phyloP scores from a whole-genome alignment of 495 filamentous ascomycete genomes.

The Hapsidospora chrysogenum region DNA sequence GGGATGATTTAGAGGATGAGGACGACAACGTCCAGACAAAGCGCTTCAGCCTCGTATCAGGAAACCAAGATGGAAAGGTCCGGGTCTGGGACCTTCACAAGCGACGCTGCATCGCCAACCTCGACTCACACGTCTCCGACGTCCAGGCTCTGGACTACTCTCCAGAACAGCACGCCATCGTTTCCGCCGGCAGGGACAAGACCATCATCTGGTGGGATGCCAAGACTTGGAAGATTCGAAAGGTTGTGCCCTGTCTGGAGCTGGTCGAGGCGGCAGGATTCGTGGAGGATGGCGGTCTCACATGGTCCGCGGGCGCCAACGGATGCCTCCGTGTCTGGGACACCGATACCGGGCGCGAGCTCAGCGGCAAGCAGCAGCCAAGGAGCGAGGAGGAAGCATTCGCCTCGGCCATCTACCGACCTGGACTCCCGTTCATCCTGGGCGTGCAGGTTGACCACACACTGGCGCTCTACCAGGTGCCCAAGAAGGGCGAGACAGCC shows the following conservation, averaged over 20 bases:
- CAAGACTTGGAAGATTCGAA: constrained; percentile 64
- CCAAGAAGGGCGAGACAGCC: constrained; percentile 10
- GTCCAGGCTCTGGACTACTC: constrained; percentile 75
- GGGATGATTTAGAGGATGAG: constrained; percentile 24
- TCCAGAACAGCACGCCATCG: constrained; percentile 47
- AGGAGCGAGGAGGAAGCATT: constrained; percentile 64
- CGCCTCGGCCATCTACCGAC: constrained; percentile 48
- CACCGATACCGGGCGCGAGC: constrained; percentile 53
- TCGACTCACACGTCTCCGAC: constrained; percentile 88
- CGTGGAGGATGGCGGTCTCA: constrained; percentile 44
- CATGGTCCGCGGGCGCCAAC: constrained; percentile 76
- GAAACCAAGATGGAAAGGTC: constrained; percentile 82
- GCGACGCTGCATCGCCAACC: constrained; percentile 53
- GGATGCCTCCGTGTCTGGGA: constrained; percentile 74
- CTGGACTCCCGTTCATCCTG: constrained; percentile 46
- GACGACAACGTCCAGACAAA: constrained; percentile 18
- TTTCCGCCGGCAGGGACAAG: constrained; percentile 89
- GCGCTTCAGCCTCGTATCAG: constrained; percentile 72
- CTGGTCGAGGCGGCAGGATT: constrained; percentile 74
- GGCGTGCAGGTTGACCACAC: constrained; percentile 85
- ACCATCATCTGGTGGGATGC: constrained; percentile 86
- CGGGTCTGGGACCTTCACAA: constrained; percentile 84
- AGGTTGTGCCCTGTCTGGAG: constrained; percentile 72
- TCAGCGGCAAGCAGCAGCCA: constrained; percentile 51
- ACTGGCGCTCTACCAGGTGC: constrained; percentile 51